Base-by-base conservation (phyloP, 2,329 filamentous ascomycete species). In the Septoria petroselini region DNA sequence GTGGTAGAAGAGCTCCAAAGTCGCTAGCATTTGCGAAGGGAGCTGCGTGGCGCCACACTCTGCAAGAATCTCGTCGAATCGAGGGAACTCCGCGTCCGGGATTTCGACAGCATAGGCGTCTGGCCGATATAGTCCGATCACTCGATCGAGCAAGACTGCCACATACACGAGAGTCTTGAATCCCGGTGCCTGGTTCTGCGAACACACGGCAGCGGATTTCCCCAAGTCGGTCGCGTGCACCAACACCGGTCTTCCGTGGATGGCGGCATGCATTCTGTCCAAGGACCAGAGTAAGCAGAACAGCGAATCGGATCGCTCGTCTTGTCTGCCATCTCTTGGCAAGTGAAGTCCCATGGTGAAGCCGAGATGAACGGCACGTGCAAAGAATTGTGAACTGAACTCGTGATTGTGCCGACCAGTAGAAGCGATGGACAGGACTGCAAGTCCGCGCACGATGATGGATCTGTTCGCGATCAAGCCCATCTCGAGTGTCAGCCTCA, bases 341-440 rank as follows among this genome's bases (percentile, higher is more conserved):
- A 49, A 44, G 42, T 55, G 48, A 2, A 55, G 35, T 11, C 48
- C 44, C 21, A 55, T 52, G 7, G 52, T 52, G 35, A 45, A 52
- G 11, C 25, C 40, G 11, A 48, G 37, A 27, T 52, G 41, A 4
- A 50, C 48, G 17, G 48, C 48, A 6, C 49, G 41, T 3, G 50
- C 17, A 25, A 55, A 55, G 41, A 46, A 55, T 17, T 52, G 48
- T 3, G 42, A 34, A 11, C 39, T 48, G 19, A 49, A 41, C 12
- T 53, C 53, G 14, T 53, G 35, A 38, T 49, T 48, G 14, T 48
- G 42, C 15, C 31, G 44, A n/a, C 48, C 45, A 17, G 35, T 46
- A 6, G 45, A 40, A n/a, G 48, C 38, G 4, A 52, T 40, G 3
- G 52, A 48, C 48, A 52, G 48, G 18, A 35, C 33, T 9, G 23